These are phyloP conservation scores for Pichia paraexigua DNA, from an alignment of 805 yeast genomes.

Conservation along the genomic window DNA sequence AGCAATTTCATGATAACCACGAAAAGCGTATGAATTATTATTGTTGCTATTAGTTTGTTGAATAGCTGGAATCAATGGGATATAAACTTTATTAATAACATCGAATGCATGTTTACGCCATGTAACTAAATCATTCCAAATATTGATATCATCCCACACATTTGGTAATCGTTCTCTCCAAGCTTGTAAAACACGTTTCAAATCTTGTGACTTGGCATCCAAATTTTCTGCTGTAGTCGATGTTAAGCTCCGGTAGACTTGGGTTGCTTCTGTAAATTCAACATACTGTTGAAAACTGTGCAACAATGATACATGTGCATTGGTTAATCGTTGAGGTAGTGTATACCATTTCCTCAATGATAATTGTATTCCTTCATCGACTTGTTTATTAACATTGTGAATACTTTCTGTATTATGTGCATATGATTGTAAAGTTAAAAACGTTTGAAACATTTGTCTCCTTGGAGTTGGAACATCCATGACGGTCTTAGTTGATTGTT, in stretches of 20 bases:
- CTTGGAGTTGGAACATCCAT: slow-evolving; percentile 99
- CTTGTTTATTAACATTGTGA: slow-evolving; percentile 73
- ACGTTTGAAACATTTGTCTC: slow-evolving; percentile 91
- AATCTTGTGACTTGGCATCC: slow-evolving; percentile 88
- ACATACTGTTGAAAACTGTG: slow-evolving; percentile 97
- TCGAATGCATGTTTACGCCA: slow-evolving; percentile 99
- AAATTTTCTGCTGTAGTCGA: slow-evolving; percentile 88
- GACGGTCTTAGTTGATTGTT: slow-evolving; percentile 88
- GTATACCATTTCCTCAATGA: slow-evolving; percentile 91
- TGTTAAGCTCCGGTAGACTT: slow-evolving; percentile 78
- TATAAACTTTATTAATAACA: slow-evolving; percentile 87
- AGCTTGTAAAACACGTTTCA: slow-evolving; percentile 89
- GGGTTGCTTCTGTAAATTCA: slow-evolving; percentile 95
- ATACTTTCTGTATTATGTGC: slow-evolving; percentile 85
- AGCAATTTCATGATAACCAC: slow-evolving; percentile 98
- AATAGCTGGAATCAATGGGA: slow-evolving; percentile 82
- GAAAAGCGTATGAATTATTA: slow-evolving; percentile 79
- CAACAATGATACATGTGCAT: slow-evolving; percentile 80
- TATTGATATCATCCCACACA: slow-evolving; percentile 93
- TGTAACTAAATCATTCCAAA: slow-evolving; percentile 96
- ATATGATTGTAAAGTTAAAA: slow-evolving; percentile 84
- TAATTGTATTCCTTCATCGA: slow-evolving; percentile 95
- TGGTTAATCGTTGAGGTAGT: slow-evolving; percentile 63
- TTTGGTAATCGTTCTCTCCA: slow-evolving; percentile 98
- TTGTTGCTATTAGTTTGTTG: slow-evolving; percentile 69